Base-by-base conservation (phyloP, 2,329 filamentous ascomycete species). In the Reticulascus tulasneorum region DNA sequence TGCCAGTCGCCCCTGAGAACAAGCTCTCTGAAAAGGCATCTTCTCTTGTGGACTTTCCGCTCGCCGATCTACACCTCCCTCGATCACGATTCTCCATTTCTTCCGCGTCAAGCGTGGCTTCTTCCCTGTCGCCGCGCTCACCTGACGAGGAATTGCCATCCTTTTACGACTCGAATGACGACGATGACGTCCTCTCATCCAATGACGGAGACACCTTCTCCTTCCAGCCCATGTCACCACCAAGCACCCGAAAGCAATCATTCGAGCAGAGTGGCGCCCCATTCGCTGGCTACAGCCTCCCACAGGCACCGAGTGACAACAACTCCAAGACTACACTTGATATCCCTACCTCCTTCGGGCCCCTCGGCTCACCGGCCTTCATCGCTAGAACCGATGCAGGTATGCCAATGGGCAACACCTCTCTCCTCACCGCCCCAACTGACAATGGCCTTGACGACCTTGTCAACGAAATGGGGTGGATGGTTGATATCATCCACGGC, bases 391-490 rank as follows among this genome's bases (percentile, higher is more conserved):
- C 20, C 11, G 37, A 35, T 17, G 28, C 24, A 11, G 24, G 35
- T 9, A 13, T 40, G 10, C 36, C 38, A 4, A 23, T 35, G 23
- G 31, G 43, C 18, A 42, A 30, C 20, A 44, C 46, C 2, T 40
- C 47, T 2, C 36, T 62, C 12, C 51, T 67, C 3, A 56, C 54
- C 8, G 47, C 52, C 24, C 62, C 60, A 3, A 53, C 58, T 26
- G 60, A 64, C 30, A 53, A 56, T 5, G 60, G 58, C 16, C 47
- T 67, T 6, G 63, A 66, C 29, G 60, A 66, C 37, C 63, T 68
- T 43, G 58, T 53, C 26, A 58, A 45, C 33, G 73, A 77, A 50
- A 56, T 76, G 42, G 62, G 67, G 35, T 76, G 72, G 71, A 70
- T 77, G 52, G 67, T 66, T 9, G 63, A 67, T 21, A 56, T 64